These are phyloP conservation scores for Aspergillus affinis DNA, from an alignment of 495 filamentous ascomycete genomes.

Conservation along the genomic window DNA sequence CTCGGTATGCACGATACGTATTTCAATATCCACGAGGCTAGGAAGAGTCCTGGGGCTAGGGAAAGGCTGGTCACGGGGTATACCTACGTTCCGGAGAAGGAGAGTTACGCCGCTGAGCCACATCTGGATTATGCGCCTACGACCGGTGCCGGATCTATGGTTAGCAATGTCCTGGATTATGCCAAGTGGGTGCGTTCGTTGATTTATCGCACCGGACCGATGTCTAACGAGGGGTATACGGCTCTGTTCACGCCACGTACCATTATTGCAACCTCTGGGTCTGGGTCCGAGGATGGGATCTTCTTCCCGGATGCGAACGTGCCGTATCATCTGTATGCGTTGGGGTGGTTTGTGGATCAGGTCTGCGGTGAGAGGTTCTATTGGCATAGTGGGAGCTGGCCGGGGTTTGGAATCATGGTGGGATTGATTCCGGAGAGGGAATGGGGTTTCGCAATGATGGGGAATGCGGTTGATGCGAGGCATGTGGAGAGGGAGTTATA, in stretches of 20 bases:
- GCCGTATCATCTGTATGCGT: constrained; percentile 34
- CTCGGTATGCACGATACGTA: constrained; percentile 45
- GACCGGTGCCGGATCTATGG: constrained; percentile 50
- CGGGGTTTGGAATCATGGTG: constrained; percentile 43
- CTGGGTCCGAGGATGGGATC: no score
- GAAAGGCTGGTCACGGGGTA: constrained; percentile 21
- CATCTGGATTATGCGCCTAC: constrained; percentile 30
- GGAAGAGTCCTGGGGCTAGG: constrained; percentile 5
- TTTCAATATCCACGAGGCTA: constrained; percentile 29
- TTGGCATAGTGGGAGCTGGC: constrained; percentile 46
- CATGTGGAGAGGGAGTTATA: constrained; percentile 31
- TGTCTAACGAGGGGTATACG: constrained; percentile 35
- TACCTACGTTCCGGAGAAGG: constrained; percentile 12
- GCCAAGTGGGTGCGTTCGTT: constrained; percentile 47
- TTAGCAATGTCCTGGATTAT: constrained; percentile 55
- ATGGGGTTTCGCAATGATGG: constrained; percentile 48
- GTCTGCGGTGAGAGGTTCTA: constrained; percentile 45
- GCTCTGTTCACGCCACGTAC: constrained; percentile 37
- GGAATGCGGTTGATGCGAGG: constrained; percentile 38
- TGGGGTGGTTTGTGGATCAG: constrained; percentile 44
- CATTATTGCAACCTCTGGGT: constrained; percentile 24
- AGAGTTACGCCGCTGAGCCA: constrained; percentile 14
- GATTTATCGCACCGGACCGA: constrained; percentile 26
- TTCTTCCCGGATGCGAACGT: constrained; percentile 8
- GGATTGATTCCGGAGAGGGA: constrained; percentile 44